Evolutionary conservation across 1,139 yeast species (phyloP).

Genomic region (Suhomyces guaymorum): DNA sequence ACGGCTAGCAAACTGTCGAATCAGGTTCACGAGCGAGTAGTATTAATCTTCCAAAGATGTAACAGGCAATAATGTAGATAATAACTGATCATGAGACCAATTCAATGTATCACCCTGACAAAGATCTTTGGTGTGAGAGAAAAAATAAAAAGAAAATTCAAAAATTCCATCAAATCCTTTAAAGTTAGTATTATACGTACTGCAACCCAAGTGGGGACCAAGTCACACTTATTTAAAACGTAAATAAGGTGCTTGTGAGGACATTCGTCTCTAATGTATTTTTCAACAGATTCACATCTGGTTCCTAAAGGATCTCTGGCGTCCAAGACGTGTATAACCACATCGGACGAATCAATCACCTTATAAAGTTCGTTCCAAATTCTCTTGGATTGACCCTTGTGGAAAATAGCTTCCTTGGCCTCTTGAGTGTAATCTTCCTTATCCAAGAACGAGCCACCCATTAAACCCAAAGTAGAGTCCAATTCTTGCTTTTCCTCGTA

Average conservation of each 20-base stretch:
- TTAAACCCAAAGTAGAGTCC: conserved; percentile 72
- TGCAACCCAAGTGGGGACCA: conserved; percentile 99
- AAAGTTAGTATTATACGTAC: conserved; percentile 59
- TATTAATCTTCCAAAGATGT: conserved; percentile 89
- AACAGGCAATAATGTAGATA: conserved; percentile 72
- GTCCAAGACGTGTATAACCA: conserved; percentile 91
- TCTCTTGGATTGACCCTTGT: conserved; percentile 96
- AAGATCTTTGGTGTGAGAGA: conserved; percentile 52
- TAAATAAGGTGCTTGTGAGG: conserved; percentile 95
- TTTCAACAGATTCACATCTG: conserved; percentile 89
- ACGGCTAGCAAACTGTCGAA: conserved; percentile 31
- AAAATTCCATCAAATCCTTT: conserved; percentile 10
- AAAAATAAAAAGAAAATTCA: conserved; percentile 12
- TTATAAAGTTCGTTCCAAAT: conserved; percentile 98
- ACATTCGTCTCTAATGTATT: conserved; percentile 88
- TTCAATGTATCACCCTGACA: conserved; percentile 67
- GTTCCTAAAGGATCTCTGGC: conserved; percentile 98
- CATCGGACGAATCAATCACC: conserved; percentile 96
- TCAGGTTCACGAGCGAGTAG: conserved; percentile 52
- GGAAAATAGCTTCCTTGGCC: conserved; percentile 93
- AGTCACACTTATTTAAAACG: conserved; percentile 95
- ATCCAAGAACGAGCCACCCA: conserved; percentile 67
- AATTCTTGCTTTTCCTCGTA: conserved; percentile 77
- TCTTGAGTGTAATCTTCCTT: conserved; percentile 83
- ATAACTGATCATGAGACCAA: conserved; percentile 20